A percentile compares a stretch with the other conserved stretches of the same genome.
phyloP scores from a whole-genome alignment of 352 stramenopile species.

The Globisporangium ultimum region DNA sequence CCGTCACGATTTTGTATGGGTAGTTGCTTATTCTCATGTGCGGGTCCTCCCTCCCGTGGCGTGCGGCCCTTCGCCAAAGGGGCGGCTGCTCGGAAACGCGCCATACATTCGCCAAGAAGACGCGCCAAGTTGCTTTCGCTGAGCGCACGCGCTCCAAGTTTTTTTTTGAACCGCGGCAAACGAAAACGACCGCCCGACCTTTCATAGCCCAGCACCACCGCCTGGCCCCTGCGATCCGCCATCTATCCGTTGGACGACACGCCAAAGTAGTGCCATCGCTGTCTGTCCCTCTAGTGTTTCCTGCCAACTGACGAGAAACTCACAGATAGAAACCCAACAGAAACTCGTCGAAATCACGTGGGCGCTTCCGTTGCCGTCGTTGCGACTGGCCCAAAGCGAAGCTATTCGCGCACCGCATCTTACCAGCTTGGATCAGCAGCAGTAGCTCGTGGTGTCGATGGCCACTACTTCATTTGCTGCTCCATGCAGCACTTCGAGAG shows the following conservation, averaged over 20 bases:
- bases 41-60: not conserved
- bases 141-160: not conserved
- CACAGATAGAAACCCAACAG: slow-evolving; percentile 1
- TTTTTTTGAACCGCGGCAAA: not conserved
- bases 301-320: slow-evolving; percentile 6
- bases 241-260: not conserved
- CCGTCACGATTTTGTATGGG: not conserved
- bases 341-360: slow-evolving; percentile 1
- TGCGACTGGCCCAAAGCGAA: not conserved
- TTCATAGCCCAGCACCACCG: no score
- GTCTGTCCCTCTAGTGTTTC: not conserved
- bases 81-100: not conserved
- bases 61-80: slow-evolving; percentile 4
- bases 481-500: slow-evolving; percentile 10
- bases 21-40: slow-evolving; percentile 8
- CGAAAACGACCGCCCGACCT: not conserved
- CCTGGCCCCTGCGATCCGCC: not conserved
- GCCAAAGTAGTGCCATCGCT: no score
- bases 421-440: not conserved
- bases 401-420: slow-evolving; percentile 4
- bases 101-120: slow-evolving; percentile 6
- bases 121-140: not conserved
- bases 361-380: slow-evolving; percentile 1
- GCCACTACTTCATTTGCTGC: slow-evolving; percentile 14
- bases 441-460: slow-evolving; percentile 9